Conservation (phyloP, 2,329 filamentous ascomycete genomes). For the Microcera coccophila region DNA sequence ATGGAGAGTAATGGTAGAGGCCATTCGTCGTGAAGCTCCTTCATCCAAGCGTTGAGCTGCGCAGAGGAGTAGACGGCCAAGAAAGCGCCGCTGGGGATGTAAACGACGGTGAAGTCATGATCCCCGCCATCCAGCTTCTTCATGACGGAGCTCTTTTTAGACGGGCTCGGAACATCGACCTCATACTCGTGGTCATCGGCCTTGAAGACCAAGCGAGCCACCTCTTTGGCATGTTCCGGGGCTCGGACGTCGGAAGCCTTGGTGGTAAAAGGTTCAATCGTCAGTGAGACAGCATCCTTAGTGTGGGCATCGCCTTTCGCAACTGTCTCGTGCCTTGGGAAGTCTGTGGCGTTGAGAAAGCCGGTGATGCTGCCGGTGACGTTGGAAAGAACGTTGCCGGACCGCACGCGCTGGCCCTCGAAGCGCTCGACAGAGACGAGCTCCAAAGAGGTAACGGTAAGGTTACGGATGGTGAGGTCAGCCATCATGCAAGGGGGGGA, state of each 20-base stretch:
- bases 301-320: constrained; percentile 58
- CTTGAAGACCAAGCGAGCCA: constrained; percentile 71
- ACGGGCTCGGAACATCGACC: constrained; percentile 66
- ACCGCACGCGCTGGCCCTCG: constrained; percentile 44
- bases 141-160: constrained; percentile 57
- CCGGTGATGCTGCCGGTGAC: constrained; percentile 41
- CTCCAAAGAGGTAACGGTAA: constrained; percentile 69
- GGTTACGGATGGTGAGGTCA: constrained; percentile 72
- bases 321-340: constrained; percentile 27
- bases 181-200: constrained; percentile 56
- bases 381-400: constrained; percentile 42
- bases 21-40: constrained; percentile 63
- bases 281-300: constrained; percentile 59
- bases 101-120: constrained; percentile 63
- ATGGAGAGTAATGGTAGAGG: constrained; percentile 80
- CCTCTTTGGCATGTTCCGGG: constrained; percentile 58
- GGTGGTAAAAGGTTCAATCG: constrained; percentile 65
- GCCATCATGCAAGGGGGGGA: constrained; percentile 38
- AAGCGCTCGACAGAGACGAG: constrained; percentile 73
- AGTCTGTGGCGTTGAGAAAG: constrained; percentile 42
- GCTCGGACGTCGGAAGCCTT: constrained; percentile 53
- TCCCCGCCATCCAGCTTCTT: constrained; percentile 48
- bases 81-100: constrained; percentile 52
- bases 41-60: constrained; percentile 75
- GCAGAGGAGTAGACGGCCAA: constrained; percentile 67